Base-by-base conservation (phyloP, 228 moss, liverwort and hornwort genomes). In the Sphagnum magellanicum region DNA sequence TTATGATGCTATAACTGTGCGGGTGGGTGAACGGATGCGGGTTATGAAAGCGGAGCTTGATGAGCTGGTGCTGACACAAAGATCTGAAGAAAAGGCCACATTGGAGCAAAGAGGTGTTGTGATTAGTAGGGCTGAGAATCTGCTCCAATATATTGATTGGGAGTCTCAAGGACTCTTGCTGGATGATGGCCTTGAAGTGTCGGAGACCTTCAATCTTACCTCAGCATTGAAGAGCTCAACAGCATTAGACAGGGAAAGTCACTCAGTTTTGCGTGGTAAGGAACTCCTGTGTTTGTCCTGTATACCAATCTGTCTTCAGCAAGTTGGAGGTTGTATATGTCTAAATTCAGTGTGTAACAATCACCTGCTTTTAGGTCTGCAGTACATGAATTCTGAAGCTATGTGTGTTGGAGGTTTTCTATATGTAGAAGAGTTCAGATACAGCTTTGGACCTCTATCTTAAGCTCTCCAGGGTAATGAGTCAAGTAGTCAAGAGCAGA, bases 101-200 rank as follows among this genome's bases (percentile, higher is more conserved):
- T 78, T 71, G 13, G 73, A 71, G 5, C 69, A 72, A 52, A 78
- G 71, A 73, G 74, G 78, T 70, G 78, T 72, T 69, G 77, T 78
- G 68, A 64, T 83, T 15, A 83, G 87, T 74, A 84, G 78, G 70
- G 87, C 87, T 11, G 88, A 90, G 62, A 81, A 77, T 6, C 81
- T 91, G 15, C 85, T 93, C 78, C 91, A 93, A 69, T 88, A 81
- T 63, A 81, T 90, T 53, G 97, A 98, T 73, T 98, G 97, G 97
- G 97, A 98, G 76, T 85, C 86, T 32, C 93, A 98, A 71, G 93
- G 97, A 12, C 81, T 79, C 70, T 62, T 91, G 66, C 81, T 83
- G 6, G 79, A 79, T 67, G 61, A 71, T 61, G 72, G 32, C 73
- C 60, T 32, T 15, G 64, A 82, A 76, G 14, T 79, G 78, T 12